Conservation (phyloP, 2,329 filamentous ascomycete genomes). For the Hirsutella rhossiliensis region DNA sequence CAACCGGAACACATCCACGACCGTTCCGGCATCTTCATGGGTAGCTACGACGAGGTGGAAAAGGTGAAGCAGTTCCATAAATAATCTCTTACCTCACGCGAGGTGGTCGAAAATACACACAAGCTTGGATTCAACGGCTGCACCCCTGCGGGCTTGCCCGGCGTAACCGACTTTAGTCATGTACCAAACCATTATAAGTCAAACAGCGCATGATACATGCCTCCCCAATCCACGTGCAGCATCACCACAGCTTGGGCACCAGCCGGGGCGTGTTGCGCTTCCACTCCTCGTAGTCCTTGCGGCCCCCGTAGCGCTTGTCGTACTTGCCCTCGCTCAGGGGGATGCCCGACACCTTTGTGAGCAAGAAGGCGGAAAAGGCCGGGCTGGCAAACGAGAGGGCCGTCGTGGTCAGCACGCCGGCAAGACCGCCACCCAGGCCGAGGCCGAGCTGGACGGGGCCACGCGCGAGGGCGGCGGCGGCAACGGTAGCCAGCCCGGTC, state of each 20-base stretch:
- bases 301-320: slow-evolving; percentile 48
- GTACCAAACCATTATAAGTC: too few relatives aligned
- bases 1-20: slow-evolving; percentile 91
- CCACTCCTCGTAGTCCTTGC: slow-evolving; percentile 56
- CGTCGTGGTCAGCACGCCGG: slow-evolving; percentile 16
- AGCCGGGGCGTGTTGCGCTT: slow-evolving; percentile 54
- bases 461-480: slow-evolving; percentile 42
- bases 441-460: slow-evolving; percentile 44
- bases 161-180: too few relatives aligned
- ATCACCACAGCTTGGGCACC: slow-evolving; percentile 6
- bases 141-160: too few relatives aligned
- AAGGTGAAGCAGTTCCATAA: slow-evolving; percentile 80
- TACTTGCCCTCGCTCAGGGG: slow-evolving; percentile 59
- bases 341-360: slow-evolving; percentile 52
- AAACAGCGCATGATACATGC: too few relatives aligned
- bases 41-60: slow-evolving; percentile 88
- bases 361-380: slow-evolving; percentile 49
- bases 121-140: too few relatives aligned
- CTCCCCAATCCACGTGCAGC: too few relatives aligned
- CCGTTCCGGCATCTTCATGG: slow-evolving; percentile 89
- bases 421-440: slow-evolving; percentile 34
- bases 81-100: slow-evolving; percentile 14
- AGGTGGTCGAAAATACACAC: too few relatives aligned
- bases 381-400: slow-evolving; percentile 45
- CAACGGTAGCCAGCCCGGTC: slow-evolving; percentile 51